Conservation (phyloP, 331 rosid species). For the Quercus tomentella region DNA sequence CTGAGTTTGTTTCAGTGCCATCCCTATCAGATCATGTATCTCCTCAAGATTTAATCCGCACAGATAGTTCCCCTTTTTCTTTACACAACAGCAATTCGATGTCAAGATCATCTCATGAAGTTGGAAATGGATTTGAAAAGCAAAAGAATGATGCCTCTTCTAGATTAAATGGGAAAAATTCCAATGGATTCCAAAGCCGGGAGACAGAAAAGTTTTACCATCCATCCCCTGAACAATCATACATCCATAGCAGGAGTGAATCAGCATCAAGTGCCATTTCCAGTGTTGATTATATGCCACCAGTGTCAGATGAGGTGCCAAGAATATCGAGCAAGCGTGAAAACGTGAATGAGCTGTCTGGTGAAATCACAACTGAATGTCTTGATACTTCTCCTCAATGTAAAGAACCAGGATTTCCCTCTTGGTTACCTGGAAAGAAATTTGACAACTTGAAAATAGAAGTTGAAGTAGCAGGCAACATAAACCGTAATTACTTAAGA, state of each 20-base stretch:
- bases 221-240: conserved; percentile 56
- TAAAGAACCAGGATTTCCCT: conserved; percentile 31
- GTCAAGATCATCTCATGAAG: conserved; percentile 52
- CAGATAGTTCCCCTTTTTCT: conserved; percentile 39
- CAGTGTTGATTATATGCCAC: conserved; percentile 54
- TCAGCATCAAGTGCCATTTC: conserved; percentile 76
- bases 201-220: conserved; percentile 44
- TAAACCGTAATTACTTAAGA: conserved; percentile 30
- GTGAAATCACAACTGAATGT: conserved; percentile 52
- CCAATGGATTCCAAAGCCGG: conserved; percentile 34
- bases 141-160: conserved; percentile 40
- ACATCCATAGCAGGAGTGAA: conserved; percentile 65
- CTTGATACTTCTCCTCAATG: conserved; percentile 31
- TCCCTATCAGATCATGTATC: conserved; percentile 28
- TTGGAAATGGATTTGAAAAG: conserved; percentile 50
- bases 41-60: conserved; percentile 32
- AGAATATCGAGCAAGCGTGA: conserved; percentile 36
- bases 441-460: conserved; percentile 32
- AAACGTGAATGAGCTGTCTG: conserved; percentile 32
- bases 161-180: conserved; percentile 37
- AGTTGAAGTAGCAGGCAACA: conserved; percentile 30
- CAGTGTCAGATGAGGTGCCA: conserved; percentile 46
- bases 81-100: conserved; percentile 43
- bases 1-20: conserved; percentile 23
- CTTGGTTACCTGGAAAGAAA: conserved; percentile 38